Evolutionary conservation across 441 rosid species (phyloP), one percentile per base, ranked within the genome.

Genomic region (Gossypium laxum): DNA sequence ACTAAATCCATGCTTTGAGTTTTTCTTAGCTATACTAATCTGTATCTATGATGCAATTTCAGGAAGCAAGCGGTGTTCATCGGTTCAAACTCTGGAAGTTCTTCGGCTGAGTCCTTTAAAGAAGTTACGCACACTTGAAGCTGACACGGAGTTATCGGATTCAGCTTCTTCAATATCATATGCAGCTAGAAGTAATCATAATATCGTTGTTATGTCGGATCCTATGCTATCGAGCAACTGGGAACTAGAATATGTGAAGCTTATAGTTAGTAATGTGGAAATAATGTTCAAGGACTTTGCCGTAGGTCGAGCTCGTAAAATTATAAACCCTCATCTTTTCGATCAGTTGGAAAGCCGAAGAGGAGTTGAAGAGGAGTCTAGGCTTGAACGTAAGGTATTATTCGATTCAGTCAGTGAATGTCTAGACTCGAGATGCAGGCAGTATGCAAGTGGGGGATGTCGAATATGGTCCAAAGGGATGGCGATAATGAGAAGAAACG

Each of bases 351-450:
- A 90, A 82, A 72, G 61, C 34, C 68, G 72, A 34, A 82, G 82
- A 51, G 81, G 58, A 18, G 85, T 76, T 10, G 71, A 60, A 17
- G 68, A 8, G 5, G 86, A 81, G 69, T 62, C 74, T 19, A 85
- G 81, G 77, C 82, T 83, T 2, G 80, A 72, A 58, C 76, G 91
- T 59, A 95, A 86, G 79, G 63, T 72, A 11, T 71, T 95, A 50
- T 91, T 92, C 52, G 96, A 92, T 72, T 85, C 87, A 32, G 86
- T 85, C 48, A 82, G 86, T 3, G 93, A 91, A 69, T 87, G 87
- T 79, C 47, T 95, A 74, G 88, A 85, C 2, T 63, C 74, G 56
- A 89, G 85, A 78, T 86, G 87, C 72, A 81, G 86, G 74, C 82
- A 59, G 18, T 79, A 77, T 59, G 77, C 77, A n/a, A 80, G 78